A percentile compares a stretch with the other conserved stretches of the same genome.
These are phyloP conservation scores for Dothideomycetes sp. DNA, from an alignment of 2,329 filamentous ascomycete genomes.

Conservation along the genomic window DNA sequence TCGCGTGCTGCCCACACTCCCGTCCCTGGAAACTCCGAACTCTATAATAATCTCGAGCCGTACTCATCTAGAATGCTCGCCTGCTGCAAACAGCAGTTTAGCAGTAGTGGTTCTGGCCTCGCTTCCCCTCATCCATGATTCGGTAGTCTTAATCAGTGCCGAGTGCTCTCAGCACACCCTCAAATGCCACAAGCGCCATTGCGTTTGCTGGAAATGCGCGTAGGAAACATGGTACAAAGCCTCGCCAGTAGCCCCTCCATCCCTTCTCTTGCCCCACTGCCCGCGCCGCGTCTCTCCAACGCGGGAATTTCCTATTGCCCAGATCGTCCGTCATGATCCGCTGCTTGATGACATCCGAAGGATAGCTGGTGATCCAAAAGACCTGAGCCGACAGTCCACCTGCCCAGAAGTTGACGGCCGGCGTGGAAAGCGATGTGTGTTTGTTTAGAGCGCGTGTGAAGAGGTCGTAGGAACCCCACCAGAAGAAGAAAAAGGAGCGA, in stretches of 20 bases:
- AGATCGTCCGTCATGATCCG: constrained; percentile 92
- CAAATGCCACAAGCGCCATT: constrained; percentile 85
- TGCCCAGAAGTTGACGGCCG: constrained; percentile 92
- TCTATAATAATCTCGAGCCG: too few relatives aligned
- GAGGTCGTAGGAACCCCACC: constrained; percentile 94
- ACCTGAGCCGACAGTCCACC: constrained; percentile 86
- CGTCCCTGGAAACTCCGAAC: background rate
- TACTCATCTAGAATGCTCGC: too few relatives aligned
- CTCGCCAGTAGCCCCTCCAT: constrained; percentile 74
- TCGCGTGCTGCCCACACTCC: background rate
- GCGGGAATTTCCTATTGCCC: constrained; percentile 58
- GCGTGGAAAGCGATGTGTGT: constrained; percentile 59
- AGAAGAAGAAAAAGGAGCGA: constrained; percentile 90
- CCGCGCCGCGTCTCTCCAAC: constrained; percentile 70
- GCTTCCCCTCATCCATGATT: too few relatives aligned
- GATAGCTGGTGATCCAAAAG: constrained; percentile 90
- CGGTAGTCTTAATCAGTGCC: too few relatives aligned
- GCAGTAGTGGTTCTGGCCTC: too few relatives aligned
- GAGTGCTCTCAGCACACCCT: constrained; percentile 49
- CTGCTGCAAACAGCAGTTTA: too few relatives aligned
- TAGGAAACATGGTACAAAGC: constrained; percentile 87
- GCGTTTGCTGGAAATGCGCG: constrained; percentile 94
- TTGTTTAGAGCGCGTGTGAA: constrained; percentile 58
- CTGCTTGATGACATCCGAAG: constrained; percentile 89
- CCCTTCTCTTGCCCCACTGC: constrained; percentile 69